Evolutionary conservation across 106 monocot genomes (phyloP).

Genomic region (Platanthera guangdongensis): DNA sequence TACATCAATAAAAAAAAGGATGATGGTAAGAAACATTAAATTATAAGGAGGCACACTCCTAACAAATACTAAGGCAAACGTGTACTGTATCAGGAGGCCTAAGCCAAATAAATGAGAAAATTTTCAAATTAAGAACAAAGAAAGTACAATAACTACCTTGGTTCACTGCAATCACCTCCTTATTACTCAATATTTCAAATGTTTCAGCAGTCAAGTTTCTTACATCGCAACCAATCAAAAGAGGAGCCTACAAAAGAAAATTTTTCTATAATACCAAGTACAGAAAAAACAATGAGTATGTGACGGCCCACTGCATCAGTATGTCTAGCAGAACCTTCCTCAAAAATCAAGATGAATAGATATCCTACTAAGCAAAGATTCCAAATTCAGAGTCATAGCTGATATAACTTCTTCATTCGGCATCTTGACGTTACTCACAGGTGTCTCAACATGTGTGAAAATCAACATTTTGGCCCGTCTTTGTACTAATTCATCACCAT

Average conservation of each 20-base stretch:
- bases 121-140: neutral
- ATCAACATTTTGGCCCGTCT: too few species aligned
- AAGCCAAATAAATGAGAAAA: neutral
- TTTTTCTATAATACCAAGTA: neutral
- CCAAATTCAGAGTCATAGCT: neutral
- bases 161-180: slow-evolving; percentile 85
- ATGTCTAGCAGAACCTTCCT: neutral
- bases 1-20: too few species aligned
- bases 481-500: too few species aligned
- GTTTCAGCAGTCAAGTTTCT: slow-evolving; percentile 76
- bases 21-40: too few species aligned
- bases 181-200: slow-evolving; percentile 79
- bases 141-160: slow-evolving; percentile 48
- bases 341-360: neutral
- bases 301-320: too few species aligned
- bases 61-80: too few species aligned
- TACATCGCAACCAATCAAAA: slow-evolving; percentile 92
- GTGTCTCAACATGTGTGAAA: too few species aligned
- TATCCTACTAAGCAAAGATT: neutral
- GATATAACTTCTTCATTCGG: too few species aligned
- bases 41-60: too few species aligned
- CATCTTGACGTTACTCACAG: too few species aligned
- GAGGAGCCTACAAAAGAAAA: slow-evolving; percentile 67
- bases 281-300: neutral
- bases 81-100: too few species aligned